Conservation (phyloP, 306 rosid species). For the Myrica gale region DNA sequence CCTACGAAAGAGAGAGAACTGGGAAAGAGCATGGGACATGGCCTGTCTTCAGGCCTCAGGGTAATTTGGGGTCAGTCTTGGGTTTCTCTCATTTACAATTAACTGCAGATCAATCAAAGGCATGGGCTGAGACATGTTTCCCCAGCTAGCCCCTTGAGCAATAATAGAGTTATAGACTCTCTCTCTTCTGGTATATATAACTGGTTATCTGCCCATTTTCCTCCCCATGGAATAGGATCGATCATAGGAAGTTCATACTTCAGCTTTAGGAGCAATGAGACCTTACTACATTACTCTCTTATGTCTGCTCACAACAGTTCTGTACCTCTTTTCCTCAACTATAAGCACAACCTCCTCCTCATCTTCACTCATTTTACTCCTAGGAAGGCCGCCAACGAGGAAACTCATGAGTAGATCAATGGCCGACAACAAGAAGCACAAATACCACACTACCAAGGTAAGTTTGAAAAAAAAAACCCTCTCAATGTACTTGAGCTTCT, state of each 20-base stretch:
- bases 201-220: conserved; percentile 33
- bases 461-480: conserved; percentile 4
- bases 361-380: conserved; percentile 29
- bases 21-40: conserved; percentile 7
- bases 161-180: conserved; percentile 67
- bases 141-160: conserved; percentile 48
- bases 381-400: conserved; percentile 30
- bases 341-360: conserved; percentile 15
- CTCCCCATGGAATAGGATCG: conserved; percentile 23
- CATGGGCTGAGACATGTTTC: conserved; percentile 60
- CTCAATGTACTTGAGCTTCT: conserved; percentile 5
- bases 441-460: conserved; percentile 42
- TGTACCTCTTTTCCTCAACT: conserved; percentile 47
- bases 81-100: conserved; percentile 30
- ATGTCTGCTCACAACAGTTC: conserved; percentile 45
- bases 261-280: conserved; percentile 45
- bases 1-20: conserved; percentile 11
- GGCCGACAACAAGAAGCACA: conserved; percentile 20
- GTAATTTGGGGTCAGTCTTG: not conserved
- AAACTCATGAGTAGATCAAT: conserved; percentile 41
- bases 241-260: conserved; percentile 18
- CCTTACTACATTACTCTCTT: conserved; percentile 43
- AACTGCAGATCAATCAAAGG: conserved; percentile 53
- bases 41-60: conserved; percentile 18
- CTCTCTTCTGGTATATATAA: conserved; percentile 37